phyloP scores from a whole-genome alignment of 805 yeast genomes.

The Sugiyamaella lignohabitans region DNA sequence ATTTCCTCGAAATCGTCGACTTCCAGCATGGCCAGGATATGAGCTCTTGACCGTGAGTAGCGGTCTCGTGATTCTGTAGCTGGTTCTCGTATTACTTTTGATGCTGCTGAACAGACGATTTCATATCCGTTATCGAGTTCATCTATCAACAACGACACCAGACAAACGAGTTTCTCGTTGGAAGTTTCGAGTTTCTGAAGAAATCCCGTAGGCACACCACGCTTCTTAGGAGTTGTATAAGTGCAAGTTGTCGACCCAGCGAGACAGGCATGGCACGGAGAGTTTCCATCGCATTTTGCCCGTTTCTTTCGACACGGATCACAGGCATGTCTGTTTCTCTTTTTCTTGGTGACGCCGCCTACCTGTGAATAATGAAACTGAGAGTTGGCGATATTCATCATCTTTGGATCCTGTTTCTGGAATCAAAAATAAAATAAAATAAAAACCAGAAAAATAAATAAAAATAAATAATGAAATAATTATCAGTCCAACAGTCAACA shows the following conservation, averaged over 20 bases:
- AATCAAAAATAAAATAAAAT: no score
- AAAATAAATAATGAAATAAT: no score
- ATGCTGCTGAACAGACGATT: neutral
- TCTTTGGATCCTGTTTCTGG: no score
- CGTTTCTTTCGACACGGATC: slow-evolving; percentile 11
- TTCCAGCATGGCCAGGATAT: neutral
- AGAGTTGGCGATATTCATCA: neutral
- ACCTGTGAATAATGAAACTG: neutral
- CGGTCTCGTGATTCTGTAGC: neutral
- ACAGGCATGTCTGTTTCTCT: slow-evolving; percentile 12
- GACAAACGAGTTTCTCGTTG: slow-evolving; percentile 8
- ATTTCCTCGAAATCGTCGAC: slow-evolving; percentile 3
- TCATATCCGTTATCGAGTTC: slow-evolving; percentile 8
- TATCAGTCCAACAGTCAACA: no score
- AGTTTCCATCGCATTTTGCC: slow-evolving; percentile 10
- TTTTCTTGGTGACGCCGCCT: neutral
- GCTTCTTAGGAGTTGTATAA: slow-evolving; percentile 11
- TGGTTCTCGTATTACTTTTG: neutral
- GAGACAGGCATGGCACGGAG: slow-evolving; percentile 11
- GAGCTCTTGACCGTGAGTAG: neutral
- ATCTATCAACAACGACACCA: slow-evolving; percentile 7
- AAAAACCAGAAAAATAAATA: no score
- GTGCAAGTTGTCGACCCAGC: neutral
- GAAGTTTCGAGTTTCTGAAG: slow-evolving; percentile 12
- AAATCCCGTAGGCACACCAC: slow-evolving; percentile 12